Percentiles rank a stretch among this genome's conserved stretches.
These are phyloP conservation scores for Dimocarpus longan DNA, from an alignment of 345 rosid genomes.

Conservation along the genomic window DNA sequence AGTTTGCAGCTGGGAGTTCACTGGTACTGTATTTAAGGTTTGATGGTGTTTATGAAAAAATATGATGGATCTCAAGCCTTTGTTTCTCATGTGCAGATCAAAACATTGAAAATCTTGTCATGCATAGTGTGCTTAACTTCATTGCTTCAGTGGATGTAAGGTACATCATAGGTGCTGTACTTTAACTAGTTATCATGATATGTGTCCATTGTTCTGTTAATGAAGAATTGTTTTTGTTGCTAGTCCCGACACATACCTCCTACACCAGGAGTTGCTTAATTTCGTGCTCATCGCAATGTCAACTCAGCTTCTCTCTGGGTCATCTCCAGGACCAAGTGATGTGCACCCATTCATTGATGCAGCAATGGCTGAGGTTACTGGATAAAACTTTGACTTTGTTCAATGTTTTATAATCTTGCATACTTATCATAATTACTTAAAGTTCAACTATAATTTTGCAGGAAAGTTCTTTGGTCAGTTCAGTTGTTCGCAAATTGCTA, in stretches of 20 bases:
- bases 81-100: slow-evolving; percentile 62
- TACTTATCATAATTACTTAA: slow-evolving; percentile 13
- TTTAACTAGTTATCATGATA: background rate
- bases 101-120: slow-evolving; percentile 67
- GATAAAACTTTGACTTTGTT: slow-evolving; percentile 1
- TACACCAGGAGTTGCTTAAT: slow-evolving; percentile 92
- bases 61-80: slow-evolving; percentile 18
- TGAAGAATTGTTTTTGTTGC: slow-evolving; percentile 43
- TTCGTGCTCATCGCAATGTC: slow-evolving; percentile 89
- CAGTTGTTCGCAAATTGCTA: slow-evolving; percentile 66
- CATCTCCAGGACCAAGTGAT: slow-evolving; percentile 73
- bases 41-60: background rate
- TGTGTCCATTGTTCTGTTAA: slow-evolving; percentile 29
- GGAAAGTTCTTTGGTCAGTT: slow-evolving; percentile 73
- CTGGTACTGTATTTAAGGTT: background rate
- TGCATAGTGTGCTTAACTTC: slow-evolving; percentile 75
- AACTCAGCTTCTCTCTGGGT: slow-evolving; percentile 83
- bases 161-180: slow-evolving; percentile 40
- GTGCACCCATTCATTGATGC: slow-evolving; percentile 88
- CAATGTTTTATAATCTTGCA: slow-evolving; percentile 15
- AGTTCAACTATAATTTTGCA: slow-evolving; percentile 34
- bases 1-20: background rate
- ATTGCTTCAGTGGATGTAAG: slow-evolving; percentile 79
- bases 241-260: slow-evolving; percentile 68
- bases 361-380: slow-evolving; percentile 80